Conservation (phyloP, 148 eudicot genomes). For the Nepenthes gracilis region DNA sequence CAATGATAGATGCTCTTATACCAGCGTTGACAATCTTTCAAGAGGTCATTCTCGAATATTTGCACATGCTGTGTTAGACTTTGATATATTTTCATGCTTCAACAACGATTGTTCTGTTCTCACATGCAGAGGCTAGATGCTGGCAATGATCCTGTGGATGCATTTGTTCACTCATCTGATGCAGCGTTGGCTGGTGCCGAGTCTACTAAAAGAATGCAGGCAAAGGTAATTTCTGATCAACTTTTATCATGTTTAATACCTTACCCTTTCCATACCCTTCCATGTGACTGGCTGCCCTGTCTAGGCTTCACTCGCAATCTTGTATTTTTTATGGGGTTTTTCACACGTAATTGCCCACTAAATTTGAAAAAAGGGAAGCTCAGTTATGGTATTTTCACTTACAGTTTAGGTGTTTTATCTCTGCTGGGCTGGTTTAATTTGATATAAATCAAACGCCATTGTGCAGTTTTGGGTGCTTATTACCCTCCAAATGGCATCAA, state of each 20-base stretch:
- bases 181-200: constrained; percentile 79
- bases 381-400: no score
- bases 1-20: constrained; percentile 85
- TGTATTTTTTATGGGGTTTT: no score
- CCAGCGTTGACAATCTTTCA: constrained; percentile 69
- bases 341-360: no score
- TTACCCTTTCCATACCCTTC: no score
- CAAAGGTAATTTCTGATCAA: constrained; percentile 39
- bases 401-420: no score
- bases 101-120: constrained; percentile 8
- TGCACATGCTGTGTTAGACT: not conserved
- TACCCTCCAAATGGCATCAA: no score
- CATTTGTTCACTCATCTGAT: constrained; percentile 75
- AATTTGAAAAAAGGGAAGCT: no score
- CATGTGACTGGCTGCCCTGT: no score
- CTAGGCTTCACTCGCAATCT: no score
- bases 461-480: no score
- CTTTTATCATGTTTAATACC: not conserved
- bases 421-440: no score
- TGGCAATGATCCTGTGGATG: constrained; percentile 65
- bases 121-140: constrained; percentile 51
- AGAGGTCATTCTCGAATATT: constrained; percentile 37
- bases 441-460: no score
- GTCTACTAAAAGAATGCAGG: constrained; percentile 74
- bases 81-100: not conserved